Base-by-base conservation (phyloP, 139 green algal species). In the Tetradesmus obliquus region DNA sequence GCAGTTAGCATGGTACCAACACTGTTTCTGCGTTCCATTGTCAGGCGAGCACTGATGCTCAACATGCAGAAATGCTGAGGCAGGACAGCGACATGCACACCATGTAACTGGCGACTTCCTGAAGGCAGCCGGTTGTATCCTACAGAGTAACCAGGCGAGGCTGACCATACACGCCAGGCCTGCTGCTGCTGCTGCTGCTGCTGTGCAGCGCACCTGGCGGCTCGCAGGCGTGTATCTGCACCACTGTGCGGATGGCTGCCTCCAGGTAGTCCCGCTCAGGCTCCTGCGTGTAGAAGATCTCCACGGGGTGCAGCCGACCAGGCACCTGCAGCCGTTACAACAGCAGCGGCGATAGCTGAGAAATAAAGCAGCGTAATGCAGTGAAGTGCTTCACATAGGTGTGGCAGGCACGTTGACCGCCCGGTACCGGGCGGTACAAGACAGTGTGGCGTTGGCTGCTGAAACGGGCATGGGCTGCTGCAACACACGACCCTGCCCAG, bases 231-330 rank as follows among this genome's bases (percentile, higher is more conserved):
- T 99, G 97, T 88, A 99, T 99, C 95, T 99, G 97, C 62, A 99
- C 97, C 76, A 99, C 98, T 55, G 98, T 99, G 76, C 98, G 96
- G 87, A 99, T 99, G 72, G 98, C 97, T 57, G 98, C 98, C 91
- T 99, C 98, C 66, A 99, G 92, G 91, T 99, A 99, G 93, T 99
- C 98, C 20, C 97, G 93, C 95, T 99, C 98, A 15, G 98, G 98
- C 88, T 99, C 97, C 95, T 99, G 95, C 5, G 98, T 99, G 96
- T 99, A 99, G 93, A 99, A 99, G 92, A 99, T 99, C 93, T 99
- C 98, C 86, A 99, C 98, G 13, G 98, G 98, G 90, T 99, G 97
- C 95, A 99, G 92, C 51, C 98, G 94, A 3, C 98, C 98, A n/a
- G 98, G 98, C 60, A 99, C 98, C 86, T 90, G 69, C 6, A 8